Base-by-base conservation (phyloP, 257 asterid genomes). In the Oldenlandia corymbosa region DNA sequence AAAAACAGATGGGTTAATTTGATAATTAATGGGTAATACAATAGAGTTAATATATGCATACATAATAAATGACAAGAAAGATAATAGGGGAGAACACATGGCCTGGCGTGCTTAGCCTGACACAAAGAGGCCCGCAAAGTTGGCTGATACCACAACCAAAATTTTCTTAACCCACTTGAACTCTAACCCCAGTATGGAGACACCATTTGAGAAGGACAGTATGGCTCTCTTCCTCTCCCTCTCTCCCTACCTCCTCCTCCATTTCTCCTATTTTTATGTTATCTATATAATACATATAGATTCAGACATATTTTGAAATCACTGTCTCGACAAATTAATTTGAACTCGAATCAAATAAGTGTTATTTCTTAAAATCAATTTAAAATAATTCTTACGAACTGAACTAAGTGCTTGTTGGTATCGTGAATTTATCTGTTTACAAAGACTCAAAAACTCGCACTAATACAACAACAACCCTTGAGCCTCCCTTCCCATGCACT, bases 401-500 rank as follows among this genome's bases (percentile, higher is more conserved):
- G n/a, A n/a, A n/a, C n/a, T n/a, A n/a, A n/a, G n/a, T n/a, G n/a
- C n/a, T n/a, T n/a, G n/a, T n/a, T n/a, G n/a, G n/a, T n/a, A n/a
- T n/a, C n/a, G n/a, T n/a, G n/a, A n/a, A n/a, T n/a, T n/a, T n/a
- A n/a, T n/a, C n/a, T n/a, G n/a, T n/a, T n/a, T n/a, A n/a, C n/a
- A n/a, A n/a, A n/a, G n/a, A n/a, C n/a, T n/a, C n/a, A 64, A 57
- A 58, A 86, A 81, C 54, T 10, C 24, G 64, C 78, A 67, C 78
- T 0, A 5, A 45, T 76, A 76, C 68, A 73, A 71, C 83, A 68
- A 18, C 48, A 10, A 2, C n/a, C 48, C 18, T n/a, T n/a, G n/a
- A n/a, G n/a, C n/a, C n/a, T n/a, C 61, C 20, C 50, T 26, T 27
- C 88, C 94, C 91, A 84, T 82, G 91, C 95, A 84, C 78, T 83